Evolutionary conservation across 163 green algal genomes (phyloP).

Genomic region (Chlorella variabilis): DNA sequence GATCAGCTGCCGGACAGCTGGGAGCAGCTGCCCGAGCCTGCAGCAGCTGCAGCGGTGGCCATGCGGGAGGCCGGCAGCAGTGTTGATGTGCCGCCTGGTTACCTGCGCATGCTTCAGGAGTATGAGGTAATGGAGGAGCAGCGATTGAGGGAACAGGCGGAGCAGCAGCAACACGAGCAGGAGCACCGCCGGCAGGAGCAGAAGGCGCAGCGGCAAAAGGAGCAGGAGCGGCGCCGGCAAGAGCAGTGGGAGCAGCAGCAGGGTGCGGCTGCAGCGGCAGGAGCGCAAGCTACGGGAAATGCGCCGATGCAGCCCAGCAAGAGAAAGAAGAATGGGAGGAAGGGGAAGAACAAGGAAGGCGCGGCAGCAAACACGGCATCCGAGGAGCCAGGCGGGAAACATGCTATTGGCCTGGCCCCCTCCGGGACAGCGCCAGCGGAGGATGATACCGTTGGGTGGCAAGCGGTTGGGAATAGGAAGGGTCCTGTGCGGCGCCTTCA

Average conservation of each 20-base stretch:
- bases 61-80: neutral
- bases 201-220: neutral
- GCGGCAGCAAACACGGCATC: neutral
- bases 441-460: neutral
- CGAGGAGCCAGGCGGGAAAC: neutral
- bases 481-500: neutral
- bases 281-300: no score
- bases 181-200: neutral
- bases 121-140: neutral
- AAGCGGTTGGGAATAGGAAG: slow-evolving; percentile 17
- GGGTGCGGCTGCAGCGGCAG: no score
- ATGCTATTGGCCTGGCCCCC: no score
- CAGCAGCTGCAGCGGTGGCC: neutral
- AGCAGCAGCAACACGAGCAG: neutral
- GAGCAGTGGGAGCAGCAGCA: no score
- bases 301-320: no score
- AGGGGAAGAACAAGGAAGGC: neutral
- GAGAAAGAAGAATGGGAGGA: neutral
- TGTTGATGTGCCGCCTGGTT: neutral
- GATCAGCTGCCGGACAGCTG: neutral
- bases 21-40: neutral
- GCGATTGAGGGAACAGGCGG: neutral
- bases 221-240: no score
- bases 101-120: slow-evolving; percentile 15
- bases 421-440: neutral